Conservation (phyloP, 805 yeast genomes). For the Kurtzmaniella fragi region DNA sequence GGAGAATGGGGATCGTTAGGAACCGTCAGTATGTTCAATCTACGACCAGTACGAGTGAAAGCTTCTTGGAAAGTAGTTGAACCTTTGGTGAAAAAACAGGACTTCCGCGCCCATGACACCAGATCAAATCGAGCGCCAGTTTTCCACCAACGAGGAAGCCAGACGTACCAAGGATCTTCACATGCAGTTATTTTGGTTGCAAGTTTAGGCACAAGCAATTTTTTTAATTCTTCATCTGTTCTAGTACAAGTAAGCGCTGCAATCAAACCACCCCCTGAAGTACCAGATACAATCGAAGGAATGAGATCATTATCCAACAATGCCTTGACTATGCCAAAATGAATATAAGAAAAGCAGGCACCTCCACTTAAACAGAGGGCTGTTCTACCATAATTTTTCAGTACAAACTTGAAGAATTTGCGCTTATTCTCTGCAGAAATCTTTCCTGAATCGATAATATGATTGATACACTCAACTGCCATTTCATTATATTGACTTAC, state of each 20-base stretch:
- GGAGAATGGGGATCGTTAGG: slow-evolving; percentile 83
- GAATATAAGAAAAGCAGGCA: slow-evolving; percentile 73
- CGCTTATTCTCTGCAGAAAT: slow-evolving; percentile 40
- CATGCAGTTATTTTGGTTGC: slow-evolving; percentile 66
- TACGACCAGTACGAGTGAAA: slow-evolving; percentile 61
- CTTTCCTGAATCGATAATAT: slow-evolving; percentile 32
- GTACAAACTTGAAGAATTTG: slow-evolving; percentile 50
- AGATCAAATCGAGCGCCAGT: slow-evolving; percentile 81
- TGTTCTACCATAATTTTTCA: slow-evolving; percentile 64
- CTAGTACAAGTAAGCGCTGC: slow-evolving; percentile 71
- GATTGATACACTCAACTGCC: slow-evolving; percentile 44
- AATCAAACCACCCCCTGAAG: slow-evolving; percentile 76
- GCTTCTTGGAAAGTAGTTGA: slow-evolving; percentile 70
- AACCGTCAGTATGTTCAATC: slow-evolving; percentile 69
- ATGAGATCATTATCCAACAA: slow-evolving; percentile 59
- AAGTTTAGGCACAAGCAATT: slow-evolving; percentile 54
- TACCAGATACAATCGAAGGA: slow-evolving; percentile 70
- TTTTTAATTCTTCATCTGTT: slow-evolving; percentile 58
- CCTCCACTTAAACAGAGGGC: slow-evolving; percentile 77
- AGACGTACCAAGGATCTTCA: slow-evolving; percentile 53
- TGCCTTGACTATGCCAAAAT: slow-evolving; percentile 72
- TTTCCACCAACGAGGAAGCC: slow-evolving; percentile 61
- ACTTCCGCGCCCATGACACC: slow-evolving; percentile 65
- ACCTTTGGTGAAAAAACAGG: slow-evolving; percentile 68
- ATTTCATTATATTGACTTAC: slow-evolving; percentile 52